phyloP scores from a whole-genome alignment of 2,329 filamentous ascomycete species.

The Talaromyces sp. region DNA sequence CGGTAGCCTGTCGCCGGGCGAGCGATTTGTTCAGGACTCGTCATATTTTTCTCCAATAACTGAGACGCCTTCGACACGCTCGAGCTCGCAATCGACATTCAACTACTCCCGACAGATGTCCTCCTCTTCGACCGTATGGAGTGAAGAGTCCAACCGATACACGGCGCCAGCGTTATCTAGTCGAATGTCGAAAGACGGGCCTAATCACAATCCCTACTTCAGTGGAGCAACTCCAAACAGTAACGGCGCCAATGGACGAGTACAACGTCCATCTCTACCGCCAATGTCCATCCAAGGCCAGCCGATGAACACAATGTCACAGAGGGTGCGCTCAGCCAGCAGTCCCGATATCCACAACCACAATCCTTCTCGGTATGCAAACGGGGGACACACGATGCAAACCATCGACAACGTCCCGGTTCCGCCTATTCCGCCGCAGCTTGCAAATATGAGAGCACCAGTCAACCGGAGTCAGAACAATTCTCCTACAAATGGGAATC shows the following conservation, averaged over 20 bases:
- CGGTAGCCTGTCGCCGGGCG: constrained; percentile 55
- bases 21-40: constrained; percentile 54
- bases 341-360: constrained; percentile 86
- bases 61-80: constrained; percentile 60
- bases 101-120: constrained; percentile 72
- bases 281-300: constrained; percentile 58
- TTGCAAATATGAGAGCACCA: constrained; percentile 54
- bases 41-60: constrained; percentile 90
- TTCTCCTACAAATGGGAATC: constrained; percentile 65
- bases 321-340: constrained; percentile 84
- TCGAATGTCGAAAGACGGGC: constrained; percentile 71
- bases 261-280: constrained; percentile 73
- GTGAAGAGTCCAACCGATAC: constrained; percentile 73
- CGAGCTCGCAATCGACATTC: constrained; percentile 59
- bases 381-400: constrained; percentile 50
- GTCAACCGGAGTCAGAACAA: constrained; percentile 75
- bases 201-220: constrained; percentile 60
- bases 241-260: constrained; percentile 53
- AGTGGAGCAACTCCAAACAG: constrained; percentile 36
- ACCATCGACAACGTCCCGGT: constrained; percentile 60
- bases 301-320: constrained; percentile 51
- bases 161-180: constrained; percentile 84
- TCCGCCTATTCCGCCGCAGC: constrained; percentile 70
- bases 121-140: constrained; percentile 63
- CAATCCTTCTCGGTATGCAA: constrained; percentile 49